Percentiles rank a stretch among this genome's conserved stretches.
These are phyloP conservation scores for Corylus heterophylla DNA, from an alignment of 306 rosid species.

Conservation along the genomic window DNA sequence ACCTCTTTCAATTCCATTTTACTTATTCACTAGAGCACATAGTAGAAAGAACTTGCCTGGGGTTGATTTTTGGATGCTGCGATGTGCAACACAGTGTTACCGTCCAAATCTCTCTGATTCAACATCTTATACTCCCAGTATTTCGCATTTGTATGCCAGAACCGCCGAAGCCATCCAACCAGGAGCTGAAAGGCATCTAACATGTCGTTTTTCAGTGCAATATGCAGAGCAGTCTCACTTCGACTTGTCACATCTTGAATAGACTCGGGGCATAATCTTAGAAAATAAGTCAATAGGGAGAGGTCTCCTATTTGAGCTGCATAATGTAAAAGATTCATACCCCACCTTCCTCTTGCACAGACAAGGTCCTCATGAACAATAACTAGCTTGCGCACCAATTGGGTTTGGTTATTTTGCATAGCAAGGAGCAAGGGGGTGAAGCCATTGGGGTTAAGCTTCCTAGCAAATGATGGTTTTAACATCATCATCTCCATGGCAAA, in stretches of 20 bases:
- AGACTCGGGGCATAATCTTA: not conserved
- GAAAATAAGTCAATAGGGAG: not conserved
- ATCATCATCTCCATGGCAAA: too few relatives aligned
- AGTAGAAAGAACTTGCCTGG: constrained; percentile 13
- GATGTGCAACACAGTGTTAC: constrained; percentile 39
- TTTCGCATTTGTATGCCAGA: not conserved
- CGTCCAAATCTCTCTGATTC: constrained; percentile 5
- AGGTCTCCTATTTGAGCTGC: not conserved
- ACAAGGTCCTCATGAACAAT: not conserved
- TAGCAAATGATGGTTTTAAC: too few relatives aligned
- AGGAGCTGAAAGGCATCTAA: not conserved
- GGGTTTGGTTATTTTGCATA: too few relatives aligned
- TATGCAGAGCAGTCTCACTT: not conserved
- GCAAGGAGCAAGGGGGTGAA: too few relatives aligned
- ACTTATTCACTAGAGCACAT: not conserved
- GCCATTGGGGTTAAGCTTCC: too few relatives aligned
- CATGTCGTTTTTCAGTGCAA: not conserved
- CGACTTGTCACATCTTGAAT: not conserved
- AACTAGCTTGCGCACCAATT: too few relatives aligned
- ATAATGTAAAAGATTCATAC: not conserved
- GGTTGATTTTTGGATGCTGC: constrained; percentile 12
- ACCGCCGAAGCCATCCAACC: not conserved
- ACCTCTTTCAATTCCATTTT: too few relatives aligned
- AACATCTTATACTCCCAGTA: not conserved
- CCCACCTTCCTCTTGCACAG: not conserved